phyloP scores from a whole-genome alignment of 1,139 yeast genomes.

The Geotrichum europaeum region DNA sequence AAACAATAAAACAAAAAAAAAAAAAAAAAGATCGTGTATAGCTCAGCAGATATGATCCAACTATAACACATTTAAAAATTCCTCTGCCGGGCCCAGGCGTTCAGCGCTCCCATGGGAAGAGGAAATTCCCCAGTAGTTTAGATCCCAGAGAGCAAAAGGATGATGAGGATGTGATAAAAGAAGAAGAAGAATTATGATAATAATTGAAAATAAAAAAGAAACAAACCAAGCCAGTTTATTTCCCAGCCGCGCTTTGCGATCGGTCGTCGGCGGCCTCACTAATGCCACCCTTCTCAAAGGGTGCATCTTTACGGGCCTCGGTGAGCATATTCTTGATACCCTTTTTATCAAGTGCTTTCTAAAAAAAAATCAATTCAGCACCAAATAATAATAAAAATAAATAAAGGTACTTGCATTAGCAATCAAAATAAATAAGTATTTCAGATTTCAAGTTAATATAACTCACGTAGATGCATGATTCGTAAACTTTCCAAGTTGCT shows the following conservation, averaged over 20 bases:
- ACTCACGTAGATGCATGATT: slow-evolving; percentile 68
- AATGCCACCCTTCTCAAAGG: slow-evolving; percentile 18
- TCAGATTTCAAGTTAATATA: neutral
- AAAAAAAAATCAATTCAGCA: neutral
- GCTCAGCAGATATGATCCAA: too few relatives aligned
- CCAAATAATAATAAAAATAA: too few relatives aligned
- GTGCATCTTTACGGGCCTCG: slow-evolving; percentile 19
- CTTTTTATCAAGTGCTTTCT: slow-evolving; percentile 59
- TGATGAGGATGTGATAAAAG: too few relatives aligned
- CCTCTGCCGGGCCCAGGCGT: too few relatives aligned
- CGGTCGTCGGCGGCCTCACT: slow-evolving; percentile 16
- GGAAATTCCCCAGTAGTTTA: too few relatives aligned
- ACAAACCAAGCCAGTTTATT: neutral
- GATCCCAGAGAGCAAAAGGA: too few relatives aligned
- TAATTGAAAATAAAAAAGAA: too few relatives aligned
- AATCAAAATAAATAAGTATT: neutral
- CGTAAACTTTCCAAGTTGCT: slow-evolving; percentile 80
- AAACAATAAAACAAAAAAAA: too few relatives aligned
- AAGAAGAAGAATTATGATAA: too few relatives aligned
- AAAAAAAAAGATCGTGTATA: too few relatives aligned
- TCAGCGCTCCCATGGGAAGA: too few relatives aligned
- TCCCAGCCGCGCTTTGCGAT: neutral
- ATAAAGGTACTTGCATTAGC: neutral
- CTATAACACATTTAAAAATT: too few relatives aligned
- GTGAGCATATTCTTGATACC: slow-evolving; percentile 61